These are phyloP conservation scores for Eucalyptus pauciflora DNA, from an alignment of 345 rosid genomes.

Conservation along the genomic window DNA sequence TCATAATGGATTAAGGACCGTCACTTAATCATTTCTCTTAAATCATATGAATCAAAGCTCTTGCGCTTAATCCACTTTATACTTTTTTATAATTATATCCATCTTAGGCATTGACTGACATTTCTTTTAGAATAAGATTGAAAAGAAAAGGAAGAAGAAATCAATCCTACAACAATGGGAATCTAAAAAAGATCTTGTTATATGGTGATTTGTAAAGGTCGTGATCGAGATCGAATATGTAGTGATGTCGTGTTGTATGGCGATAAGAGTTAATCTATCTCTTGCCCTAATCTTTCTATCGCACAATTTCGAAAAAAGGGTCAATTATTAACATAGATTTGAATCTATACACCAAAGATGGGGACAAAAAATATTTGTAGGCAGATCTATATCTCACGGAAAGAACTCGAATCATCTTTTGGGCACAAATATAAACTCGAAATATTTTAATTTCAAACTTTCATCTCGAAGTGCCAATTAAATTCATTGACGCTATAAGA, in stretches of 20 bases:
- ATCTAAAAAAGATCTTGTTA: background rate
- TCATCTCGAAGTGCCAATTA: background rate
- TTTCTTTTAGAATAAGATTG: background rate
- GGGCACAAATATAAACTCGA: background rate
- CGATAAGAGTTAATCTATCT: background rate
- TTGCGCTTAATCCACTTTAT: background rate
- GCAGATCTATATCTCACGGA: background rate
- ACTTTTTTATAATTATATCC: background rate
- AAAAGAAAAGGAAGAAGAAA: background rate
- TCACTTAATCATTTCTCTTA: background rate
- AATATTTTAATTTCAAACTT: background rate
- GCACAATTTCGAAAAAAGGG: background rate
- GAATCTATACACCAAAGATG: background rate
- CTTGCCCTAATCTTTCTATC: background rate
- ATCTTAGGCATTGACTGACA: background rate
- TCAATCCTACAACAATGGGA: background rate
- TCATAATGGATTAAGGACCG: background rate
- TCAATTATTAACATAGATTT: background rate
- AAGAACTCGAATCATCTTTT: background rate
- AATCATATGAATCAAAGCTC: fast-evolving
- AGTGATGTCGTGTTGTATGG: background rate
- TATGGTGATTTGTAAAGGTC: background rate
- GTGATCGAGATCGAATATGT: background rate
- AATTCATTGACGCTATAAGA: background rate
- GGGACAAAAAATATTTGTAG: fast-evolving